Percentiles rank a stretch among this genome's conserved stretches.
phyloP scores from a whole-genome alignment of 495 filamentous ascomycete genomes.

The Umbilicaria muhlenbergii region DNA sequence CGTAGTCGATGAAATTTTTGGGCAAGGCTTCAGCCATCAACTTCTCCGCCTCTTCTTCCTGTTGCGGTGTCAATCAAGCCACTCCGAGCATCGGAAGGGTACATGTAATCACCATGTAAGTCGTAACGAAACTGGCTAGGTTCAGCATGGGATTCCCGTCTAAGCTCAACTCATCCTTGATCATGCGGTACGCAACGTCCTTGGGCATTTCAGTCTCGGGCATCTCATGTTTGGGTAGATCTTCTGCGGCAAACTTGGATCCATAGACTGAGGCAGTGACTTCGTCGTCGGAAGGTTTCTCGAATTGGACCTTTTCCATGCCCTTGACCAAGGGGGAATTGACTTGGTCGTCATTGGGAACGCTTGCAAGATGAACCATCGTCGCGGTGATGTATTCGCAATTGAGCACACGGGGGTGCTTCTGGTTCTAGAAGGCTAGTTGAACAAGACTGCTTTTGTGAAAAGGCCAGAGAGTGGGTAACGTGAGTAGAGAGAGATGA shows the following conservation, averaged over 20 bases:
- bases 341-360: conserved; percentile 35
- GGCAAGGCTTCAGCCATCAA: conserved; percentile 77
- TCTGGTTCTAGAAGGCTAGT: not conserved
- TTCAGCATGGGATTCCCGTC: conserved; percentile 85
- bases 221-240: conserved; percentile 72
- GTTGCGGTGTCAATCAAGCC: not conserved
- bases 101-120: conserved; percentile 50
- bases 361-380: conserved; percentile 52
- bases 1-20: conserved; percentile 92
- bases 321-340: conserved; percentile 17
- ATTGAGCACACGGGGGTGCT: conserved; percentile 2
- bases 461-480: not conserved
- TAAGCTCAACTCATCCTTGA: conserved; percentile 80
- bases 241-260: conserved; percentile 58
- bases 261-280: conserved; percentile 74
- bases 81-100: not conserved
- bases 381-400: conserved; percentile 17
- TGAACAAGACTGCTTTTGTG: not conserved
- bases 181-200: conserved; percentile 86
- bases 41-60: conserved; percentile 83
- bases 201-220: conserved; percentile 80
- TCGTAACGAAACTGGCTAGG: conserved; percentile 63
- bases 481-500: not conserved
- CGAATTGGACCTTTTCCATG: conserved; percentile 31
- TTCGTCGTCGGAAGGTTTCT: conserved; percentile 31